Percentiles rank a stretch among this genome's conserved stretches.
Conservation (phyloP, 352 stramenopile species). For the Globisporangium carolinianum region DNA sequence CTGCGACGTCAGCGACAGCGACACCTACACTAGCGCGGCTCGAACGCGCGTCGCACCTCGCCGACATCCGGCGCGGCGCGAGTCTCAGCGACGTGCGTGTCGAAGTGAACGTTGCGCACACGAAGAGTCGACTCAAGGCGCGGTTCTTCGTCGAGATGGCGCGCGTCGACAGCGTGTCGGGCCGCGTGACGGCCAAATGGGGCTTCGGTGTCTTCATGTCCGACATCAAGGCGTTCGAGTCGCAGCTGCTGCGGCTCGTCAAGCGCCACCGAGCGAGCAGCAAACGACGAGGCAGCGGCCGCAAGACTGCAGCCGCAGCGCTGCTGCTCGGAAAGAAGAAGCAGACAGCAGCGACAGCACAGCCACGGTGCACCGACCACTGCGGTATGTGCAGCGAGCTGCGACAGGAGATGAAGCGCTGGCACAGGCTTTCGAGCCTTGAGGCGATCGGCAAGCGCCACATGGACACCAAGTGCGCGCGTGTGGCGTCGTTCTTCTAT, state of each 20-base stretch:
- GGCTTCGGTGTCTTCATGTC: slow-evolving; percentile 19
- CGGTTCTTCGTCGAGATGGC: slow-evolving; percentile 55
- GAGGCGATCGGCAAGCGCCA: slow-evolving; percentile 36
- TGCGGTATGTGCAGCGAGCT: slow-evolving; percentile 44
- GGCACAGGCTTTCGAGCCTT: slow-evolving; percentile 30
- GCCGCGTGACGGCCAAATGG: slow-evolving; percentile 11
- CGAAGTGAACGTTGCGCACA: slow-evolving; percentile 39
- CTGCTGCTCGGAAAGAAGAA: not conserved
- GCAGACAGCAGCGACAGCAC: not conserved
- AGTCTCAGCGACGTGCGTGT: slow-evolving; percentile 38
- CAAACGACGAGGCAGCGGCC: slow-evolving; percentile 10
- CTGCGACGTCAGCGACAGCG: too few species aligned
- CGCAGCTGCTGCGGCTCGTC: slow-evolving; percentile 24
- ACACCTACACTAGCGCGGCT: not conserved
- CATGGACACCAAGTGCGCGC: slow-evolving; percentile 41
- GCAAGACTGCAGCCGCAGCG: not conserved
- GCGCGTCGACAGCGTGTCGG: slow-evolving; percentile 6
- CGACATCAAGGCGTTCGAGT: slow-evolving; percentile 34
- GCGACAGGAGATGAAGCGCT: slow-evolving; percentile 27
- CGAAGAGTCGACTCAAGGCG: slow-evolving; percentile 25
- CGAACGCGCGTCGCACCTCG: slow-evolving; percentile 31
- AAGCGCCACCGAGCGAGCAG: slow-evolving; percentile 23
- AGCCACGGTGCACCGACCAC: not conserved
- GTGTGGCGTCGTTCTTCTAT: slow-evolving; percentile 37
- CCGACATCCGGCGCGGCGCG: slow-evolving; percentile 48